phyloP scores from a whole-genome alignment of 202 grass and related monocot species.

The Setaria italica region DNA sequence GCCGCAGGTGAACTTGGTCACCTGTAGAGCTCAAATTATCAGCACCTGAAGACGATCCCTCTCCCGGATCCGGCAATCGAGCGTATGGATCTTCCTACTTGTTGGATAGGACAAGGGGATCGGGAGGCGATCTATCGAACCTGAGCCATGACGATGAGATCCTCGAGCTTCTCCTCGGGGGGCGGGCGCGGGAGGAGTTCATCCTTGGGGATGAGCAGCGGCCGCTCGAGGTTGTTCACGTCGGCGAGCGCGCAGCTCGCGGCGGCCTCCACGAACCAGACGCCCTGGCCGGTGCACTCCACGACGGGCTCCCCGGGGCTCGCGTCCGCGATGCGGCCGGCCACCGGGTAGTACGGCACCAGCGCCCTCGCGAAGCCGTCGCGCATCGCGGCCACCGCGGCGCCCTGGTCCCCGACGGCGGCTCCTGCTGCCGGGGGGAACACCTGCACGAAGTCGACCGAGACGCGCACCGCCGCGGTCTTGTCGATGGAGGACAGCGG shows the following conservation, averaged over 20 bases:
- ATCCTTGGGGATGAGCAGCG: constrained; percentile 73
- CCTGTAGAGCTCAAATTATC: constrained; percentile 41
- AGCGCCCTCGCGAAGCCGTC: constrained; percentile 72
- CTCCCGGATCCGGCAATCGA: not conserved
- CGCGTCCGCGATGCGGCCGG: constrained; percentile 59
- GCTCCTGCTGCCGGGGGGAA: constrained; percentile 36
- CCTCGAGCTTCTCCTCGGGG: constrained; percentile 59
- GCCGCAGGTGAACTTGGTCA: constrained; percentile 78
- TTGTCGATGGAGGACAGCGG: constrained; percentile 86
- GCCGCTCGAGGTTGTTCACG: constrained; percentile 78
- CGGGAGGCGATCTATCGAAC: constrained; percentile 29
- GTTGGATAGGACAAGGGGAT: constrained; percentile 7
- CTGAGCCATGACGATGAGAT: constrained; percentile 63
- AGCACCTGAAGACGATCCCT: not conserved
- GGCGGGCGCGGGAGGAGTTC: constrained; percentile 69
- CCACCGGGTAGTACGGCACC: constrained; percentile 81
- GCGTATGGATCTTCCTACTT: not conserved
- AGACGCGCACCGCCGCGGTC: constrained; percentile 65
- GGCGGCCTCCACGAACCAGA: constrained; percentile 77
- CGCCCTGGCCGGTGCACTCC: constrained; percentile 69
- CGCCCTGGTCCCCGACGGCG: constrained; percentile 21
- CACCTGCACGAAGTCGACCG: constrained; percentile 86
- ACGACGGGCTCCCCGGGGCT: constrained; percentile 62
- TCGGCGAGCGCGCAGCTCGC: constrained; percentile 69
- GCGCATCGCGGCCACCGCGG: constrained; percentile 51